Evolutionary conservation across 768 basidiomycete species (phyloP).

Genomic region (Boletus speciosus): DNA sequence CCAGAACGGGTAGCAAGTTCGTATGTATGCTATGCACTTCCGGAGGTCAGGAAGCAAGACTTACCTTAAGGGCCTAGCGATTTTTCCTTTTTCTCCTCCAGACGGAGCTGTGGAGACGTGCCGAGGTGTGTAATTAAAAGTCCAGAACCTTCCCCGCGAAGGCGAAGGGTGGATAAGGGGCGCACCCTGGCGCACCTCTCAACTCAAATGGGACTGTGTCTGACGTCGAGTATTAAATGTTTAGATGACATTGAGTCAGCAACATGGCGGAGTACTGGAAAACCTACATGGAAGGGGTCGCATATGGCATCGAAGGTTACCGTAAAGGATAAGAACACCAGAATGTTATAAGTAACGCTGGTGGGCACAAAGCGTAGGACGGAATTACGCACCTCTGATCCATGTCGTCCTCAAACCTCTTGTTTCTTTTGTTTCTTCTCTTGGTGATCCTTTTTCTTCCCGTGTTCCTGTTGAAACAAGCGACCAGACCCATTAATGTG

Average conservation of each 20-base stretch:
- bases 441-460: neutral
- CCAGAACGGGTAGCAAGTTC: neutral
- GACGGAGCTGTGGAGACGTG: neutral
- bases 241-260: neutral
- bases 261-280: neutral
- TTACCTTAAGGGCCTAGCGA: neutral
- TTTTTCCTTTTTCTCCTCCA: neutral
- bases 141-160: neutral
- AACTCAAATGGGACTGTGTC: too few relatives aligned
- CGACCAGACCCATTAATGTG: neutral
- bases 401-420: slow-evolving; percentile 10
- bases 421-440: slow-evolving; percentile 19
- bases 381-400: neutral
- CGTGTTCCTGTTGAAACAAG: neutral
- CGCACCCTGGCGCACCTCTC: neutral
- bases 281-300: neutral
- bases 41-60: neutral
- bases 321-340: neutral
- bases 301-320: slow-evolving; percentile 2
- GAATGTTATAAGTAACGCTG: slow-evolving; percentile 11
- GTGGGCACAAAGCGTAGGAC: neutral
- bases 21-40: neutral
- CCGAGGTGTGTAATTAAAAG: neutral
- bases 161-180: neutral
- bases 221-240: neutral